Evolutionary conservation across 345 rosid genomes (phyloP).

Genomic region (Anastatica hierochuntica): DNA sequence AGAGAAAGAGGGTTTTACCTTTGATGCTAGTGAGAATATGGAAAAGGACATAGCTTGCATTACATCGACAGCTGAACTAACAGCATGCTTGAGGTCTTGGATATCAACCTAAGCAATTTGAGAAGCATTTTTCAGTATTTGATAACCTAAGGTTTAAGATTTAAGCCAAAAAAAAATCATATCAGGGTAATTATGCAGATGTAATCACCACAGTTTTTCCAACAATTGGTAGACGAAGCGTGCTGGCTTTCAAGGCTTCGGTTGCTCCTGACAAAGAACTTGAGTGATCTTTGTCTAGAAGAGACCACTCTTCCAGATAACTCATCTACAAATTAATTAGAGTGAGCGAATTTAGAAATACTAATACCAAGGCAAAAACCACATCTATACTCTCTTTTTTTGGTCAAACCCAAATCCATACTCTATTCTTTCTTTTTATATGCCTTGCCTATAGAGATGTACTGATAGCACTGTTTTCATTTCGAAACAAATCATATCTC

Average conservation of each 20-base stretch:
- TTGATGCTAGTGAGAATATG: constrained; percentile 46
- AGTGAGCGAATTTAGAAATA: too few relatives aligned
- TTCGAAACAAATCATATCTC: neutral
- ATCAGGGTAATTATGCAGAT: neutral
- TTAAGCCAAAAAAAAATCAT: neutral
- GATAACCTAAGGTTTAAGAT: neutral
- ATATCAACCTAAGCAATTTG: constrained; percentile 47
- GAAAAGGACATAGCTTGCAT: constrained; percentile 94
- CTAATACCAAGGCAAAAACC: neutral
- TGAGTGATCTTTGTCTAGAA: constrained; percentile 57
- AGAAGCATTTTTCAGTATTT: neutral
- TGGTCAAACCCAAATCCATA: neutral
- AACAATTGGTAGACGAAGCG: constrained; percentile 86
- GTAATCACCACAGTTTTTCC: constrained; percentile 68
- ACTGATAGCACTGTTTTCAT: neutral
- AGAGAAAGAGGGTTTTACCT: constrained; percentile 36
- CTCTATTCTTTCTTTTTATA: neutral
- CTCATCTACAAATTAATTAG: constrained; percentile 51
- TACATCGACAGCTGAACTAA: constrained; percentile 71
- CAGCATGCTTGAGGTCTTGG: constrained; percentile 80
- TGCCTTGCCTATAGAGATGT: neutral
- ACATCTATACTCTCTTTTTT: neutral
- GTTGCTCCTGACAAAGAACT: constrained; percentile 70
- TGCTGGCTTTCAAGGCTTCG: constrained; percentile 83
- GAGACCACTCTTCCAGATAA: constrained; percentile 67